Evolutionary conservation across 108 stramenopile genomes (phyloP).

Genomic region (Skeletonema menzelii): DNA sequence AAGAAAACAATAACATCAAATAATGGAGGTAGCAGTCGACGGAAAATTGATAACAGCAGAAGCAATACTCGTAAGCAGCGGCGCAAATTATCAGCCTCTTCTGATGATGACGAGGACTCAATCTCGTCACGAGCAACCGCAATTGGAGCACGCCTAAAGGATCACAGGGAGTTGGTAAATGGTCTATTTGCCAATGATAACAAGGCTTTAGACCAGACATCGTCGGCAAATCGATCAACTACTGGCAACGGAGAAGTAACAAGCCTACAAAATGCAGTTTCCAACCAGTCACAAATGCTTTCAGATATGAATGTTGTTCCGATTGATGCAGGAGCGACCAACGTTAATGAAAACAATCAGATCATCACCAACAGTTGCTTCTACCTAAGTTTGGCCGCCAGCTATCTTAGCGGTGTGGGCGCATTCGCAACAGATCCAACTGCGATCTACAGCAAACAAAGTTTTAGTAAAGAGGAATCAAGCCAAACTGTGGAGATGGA

Average conservation of each 20-base stretch:
- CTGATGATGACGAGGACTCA: not conserved
- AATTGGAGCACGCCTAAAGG: conserved; percentile 33
- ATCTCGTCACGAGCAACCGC: conserved; percentile 5
- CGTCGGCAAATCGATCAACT: conserved; percentile 26
- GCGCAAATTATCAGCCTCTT: not conserved
- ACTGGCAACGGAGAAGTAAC: conserved; percentile 25
- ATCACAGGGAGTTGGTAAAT: conserved; percentile 30
- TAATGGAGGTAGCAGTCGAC: not conserved
- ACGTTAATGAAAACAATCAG: conserved; percentile 42
- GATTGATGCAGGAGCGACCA: conserved; percentile 40
- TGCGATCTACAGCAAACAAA: not conserved
- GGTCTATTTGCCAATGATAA: conserved; percentile 39
- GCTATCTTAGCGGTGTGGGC: conserved; percentile 38
- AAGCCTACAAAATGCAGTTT: conserved; percentile 20
- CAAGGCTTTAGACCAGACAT: not conserved
- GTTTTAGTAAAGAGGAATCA: not conserved
- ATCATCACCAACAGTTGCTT: conserved; percentile 47
- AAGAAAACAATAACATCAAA: not conserved
- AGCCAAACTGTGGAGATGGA: conserved; percentile 18
- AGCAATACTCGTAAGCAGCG: not conserved
- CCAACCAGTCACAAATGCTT: conserved; percentile 29
- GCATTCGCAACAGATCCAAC: conserved; percentile 35
- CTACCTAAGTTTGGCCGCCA: conserved; percentile 47
- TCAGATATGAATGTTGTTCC: conserved; percentile 37
- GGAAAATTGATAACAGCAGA: not conserved